Conservation (phyloP, 331 rosid genomes). For the Cydonia oblonga region DNA sequence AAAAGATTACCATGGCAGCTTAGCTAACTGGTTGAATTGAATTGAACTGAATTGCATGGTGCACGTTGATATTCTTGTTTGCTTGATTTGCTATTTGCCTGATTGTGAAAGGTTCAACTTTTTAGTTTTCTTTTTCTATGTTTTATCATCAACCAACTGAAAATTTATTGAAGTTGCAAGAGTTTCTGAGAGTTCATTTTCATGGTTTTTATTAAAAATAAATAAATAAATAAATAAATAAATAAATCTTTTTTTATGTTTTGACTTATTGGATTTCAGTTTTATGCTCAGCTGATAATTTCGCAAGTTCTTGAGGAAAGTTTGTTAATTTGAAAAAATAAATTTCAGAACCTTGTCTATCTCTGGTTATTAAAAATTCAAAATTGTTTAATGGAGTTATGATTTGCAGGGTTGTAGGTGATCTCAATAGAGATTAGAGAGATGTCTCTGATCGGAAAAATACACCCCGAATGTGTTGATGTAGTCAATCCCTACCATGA, state of each 20-base stretch:
- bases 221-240: too few species aligned
- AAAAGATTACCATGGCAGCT: not conserved
- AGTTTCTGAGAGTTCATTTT: not conserved
- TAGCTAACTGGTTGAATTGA: not conserved
- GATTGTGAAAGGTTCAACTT: not conserved
- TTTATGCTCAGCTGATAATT: not conserved
- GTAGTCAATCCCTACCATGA: conserved; percentile 71
- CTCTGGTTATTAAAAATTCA: not conserved
- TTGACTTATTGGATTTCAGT: not conserved
- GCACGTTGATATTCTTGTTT: not conserved
- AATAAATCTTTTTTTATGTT: too few species aligned
- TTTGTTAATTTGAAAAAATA: not conserved
- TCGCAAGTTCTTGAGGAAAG: too few species aligned
- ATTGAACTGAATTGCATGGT: not conserved
- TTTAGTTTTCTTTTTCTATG: not conserved
- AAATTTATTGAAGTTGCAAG: not conserved
- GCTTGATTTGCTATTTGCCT: not conserved
- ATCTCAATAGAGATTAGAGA: conserved; percentile 9
- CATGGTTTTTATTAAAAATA: not conserved
- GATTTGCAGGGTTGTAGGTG: conserved; percentile 21
- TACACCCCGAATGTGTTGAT: conserved; percentile 42
- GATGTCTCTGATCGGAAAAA: conserved; percentile 55
- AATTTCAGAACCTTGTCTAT: not conserved
- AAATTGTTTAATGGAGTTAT: not conserved
- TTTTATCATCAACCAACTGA: not conserved